Evolutionary conservation across 805 yeast genomes (phyloP), one percentile per base, ranked within the genome.

Genomic region (Teunomyces barrocoloradensis): DNA sequence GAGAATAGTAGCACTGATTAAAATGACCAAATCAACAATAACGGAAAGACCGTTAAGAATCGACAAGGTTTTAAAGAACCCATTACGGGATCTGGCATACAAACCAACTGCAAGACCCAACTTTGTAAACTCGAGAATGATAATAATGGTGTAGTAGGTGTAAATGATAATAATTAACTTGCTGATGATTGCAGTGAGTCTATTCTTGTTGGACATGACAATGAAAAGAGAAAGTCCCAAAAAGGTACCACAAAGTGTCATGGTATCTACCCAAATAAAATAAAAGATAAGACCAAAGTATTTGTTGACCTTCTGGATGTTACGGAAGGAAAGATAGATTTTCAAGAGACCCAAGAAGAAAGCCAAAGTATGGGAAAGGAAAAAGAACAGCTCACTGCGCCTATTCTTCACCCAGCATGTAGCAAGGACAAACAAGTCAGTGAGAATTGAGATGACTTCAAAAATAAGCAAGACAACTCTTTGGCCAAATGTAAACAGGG

Each of bases 321-420:
- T 37, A 11, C 40, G 40, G 29, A 37, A 23, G 17, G 28, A 37
- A 23, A 37, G 40, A 11, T 20, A 37, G 6, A 37, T 37, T 15
- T 37, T 37, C 17, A 37, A 21, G 40, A 37, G 40, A 6, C 40
- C 40, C 13, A 37, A 13, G 18, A 37, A 23, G 29, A 37, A 37
- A 11, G 29, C 40, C 28, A 37, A 37, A 21, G 40, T 23, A n/a
- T 37, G 40, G 7, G 29, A 21, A 6, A 37, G 40, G 29, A 37
- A 37, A 11, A 37, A 37, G 29, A 37, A 37, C 40, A 37, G 40
- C 17, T 37, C 28, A 20, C 40, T 37, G 13, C 40, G 40, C n/a
- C 13, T 37, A 27, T 37, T 37, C 29, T 37, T 37, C 11, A 23
- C 40, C 40, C 40, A 37, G 40, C 40, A 37, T 20, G 40, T 37